phyloP scores from a whole-genome alignment of 2,329 filamentous ascomycete species.

The Rasamsonia emersonii region DNA sequence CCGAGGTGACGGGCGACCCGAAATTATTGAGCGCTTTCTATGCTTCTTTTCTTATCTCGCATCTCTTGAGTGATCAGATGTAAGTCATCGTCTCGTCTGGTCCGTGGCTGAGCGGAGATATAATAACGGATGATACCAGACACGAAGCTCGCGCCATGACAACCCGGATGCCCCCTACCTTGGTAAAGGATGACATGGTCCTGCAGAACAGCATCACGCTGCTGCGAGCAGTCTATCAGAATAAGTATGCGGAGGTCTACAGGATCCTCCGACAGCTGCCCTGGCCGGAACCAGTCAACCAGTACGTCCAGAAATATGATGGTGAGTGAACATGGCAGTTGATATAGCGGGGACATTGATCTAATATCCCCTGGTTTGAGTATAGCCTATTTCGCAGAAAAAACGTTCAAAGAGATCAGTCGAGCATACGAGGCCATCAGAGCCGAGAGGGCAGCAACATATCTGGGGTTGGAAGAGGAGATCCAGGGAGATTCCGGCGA shows the following conservation, averaged over 20 bases:
- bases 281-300: slow-evolving; percentile 26
- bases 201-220: slow-evolving; percentile 28
- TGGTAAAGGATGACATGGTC: slow-evolving; percentile 21
- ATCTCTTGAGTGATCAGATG: slow-evolving; percentile 33
- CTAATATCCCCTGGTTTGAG: neutral
- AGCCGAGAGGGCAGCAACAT: slow-evolving; percentile 24
- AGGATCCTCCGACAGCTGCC: slow-evolving; percentile 21
- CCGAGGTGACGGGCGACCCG: slow-evolving; percentile 13
- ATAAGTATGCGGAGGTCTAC: slow-evolving; percentile 28
- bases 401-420: slow-evolving; percentile 29
- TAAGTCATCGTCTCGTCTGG: slow-evolving; percentile 14
- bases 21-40: slow-evolving; percentile 30
- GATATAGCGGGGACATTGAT: too few species aligned
- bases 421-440: slow-evolving; percentile 32
- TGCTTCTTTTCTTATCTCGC: slow-evolving; percentile 30
- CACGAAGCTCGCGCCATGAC: slow-evolving; percentile 33
- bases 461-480: slow-evolving; percentile 26
- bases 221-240: slow-evolving; percentile 31
- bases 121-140: slow-evolving; percentile 10
- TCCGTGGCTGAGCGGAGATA: neutral
- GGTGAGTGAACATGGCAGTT: slow-evolving; percentile 25
- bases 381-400: slow-evolving; percentile 30
- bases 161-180: slow-evolving; percentile 23
- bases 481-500: slow-evolving; percentile 2
- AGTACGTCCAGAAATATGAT: slow-evolving; percentile 26